Conservation (phyloP, 306 rosid species). For the Sindora glabra region DNA sequence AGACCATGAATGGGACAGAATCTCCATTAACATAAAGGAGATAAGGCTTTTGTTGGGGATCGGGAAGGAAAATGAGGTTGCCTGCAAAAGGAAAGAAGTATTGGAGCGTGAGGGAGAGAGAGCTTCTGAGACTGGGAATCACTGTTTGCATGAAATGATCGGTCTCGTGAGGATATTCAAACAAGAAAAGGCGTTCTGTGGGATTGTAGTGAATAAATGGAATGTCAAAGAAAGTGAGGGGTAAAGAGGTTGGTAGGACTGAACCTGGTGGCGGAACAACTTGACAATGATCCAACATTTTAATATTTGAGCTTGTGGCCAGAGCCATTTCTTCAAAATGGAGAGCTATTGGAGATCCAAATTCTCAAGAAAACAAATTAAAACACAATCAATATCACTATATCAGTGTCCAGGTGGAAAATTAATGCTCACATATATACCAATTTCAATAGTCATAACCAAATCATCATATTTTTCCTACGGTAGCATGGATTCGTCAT, state of each 20-base stretch:
- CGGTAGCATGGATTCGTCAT: no score
- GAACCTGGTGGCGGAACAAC: background rate
- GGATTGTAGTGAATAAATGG: background rate
- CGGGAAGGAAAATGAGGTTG: background rate
- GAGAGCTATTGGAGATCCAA: no score
- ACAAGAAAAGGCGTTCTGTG: background rate
- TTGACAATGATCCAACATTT: background rate
- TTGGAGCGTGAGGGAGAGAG: conserved; percentile 1
- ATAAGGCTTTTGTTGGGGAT: background rate
- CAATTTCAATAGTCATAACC: no score
- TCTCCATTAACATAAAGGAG: background rate
- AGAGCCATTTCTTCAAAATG: no score
- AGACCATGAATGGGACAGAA: background rate
- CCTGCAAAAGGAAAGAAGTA: background rate
- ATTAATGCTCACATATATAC: no score
- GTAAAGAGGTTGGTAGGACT: background rate
- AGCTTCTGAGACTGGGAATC: background rate
- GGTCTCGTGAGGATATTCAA: background rate
- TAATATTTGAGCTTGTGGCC: background rate
- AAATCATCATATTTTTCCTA: no score
- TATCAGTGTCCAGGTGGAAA: no score
- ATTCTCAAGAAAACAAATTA: no score
- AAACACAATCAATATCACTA: no score
- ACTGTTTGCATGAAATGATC: background rate
- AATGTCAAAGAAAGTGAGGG: background rate